Conservation (phyloP, 192 early-diverging fungal species). For the Backusella sp. region DNA sequence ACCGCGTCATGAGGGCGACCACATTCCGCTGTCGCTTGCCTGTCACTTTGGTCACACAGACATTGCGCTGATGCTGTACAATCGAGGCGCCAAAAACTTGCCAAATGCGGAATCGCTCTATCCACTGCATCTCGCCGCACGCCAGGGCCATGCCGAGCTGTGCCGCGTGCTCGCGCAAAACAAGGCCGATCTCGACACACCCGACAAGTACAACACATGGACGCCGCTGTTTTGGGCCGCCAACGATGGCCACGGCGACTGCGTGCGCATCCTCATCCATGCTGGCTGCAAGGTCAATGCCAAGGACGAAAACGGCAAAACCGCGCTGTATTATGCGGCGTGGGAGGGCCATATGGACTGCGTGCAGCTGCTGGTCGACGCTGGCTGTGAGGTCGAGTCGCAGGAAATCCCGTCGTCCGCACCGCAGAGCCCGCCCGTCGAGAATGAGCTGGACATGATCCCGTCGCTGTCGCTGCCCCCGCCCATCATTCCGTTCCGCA, state of each 20-base stretch:
- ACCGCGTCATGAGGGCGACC: conserved; percentile 52
- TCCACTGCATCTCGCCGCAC: conserved; percentile 85
- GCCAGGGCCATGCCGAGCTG: conserved; percentile 78
- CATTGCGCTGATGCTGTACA: conserved; percentile 80
- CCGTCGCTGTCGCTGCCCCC: conserved; percentile 94
- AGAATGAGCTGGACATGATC: conserved; percentile 84
- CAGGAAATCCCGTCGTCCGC: neutral
- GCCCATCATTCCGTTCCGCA: conserved; percentile 96
- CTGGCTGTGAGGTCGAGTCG: conserved; percentile 42
- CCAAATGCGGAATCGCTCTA: conserved; percentile 81
- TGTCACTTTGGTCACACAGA: conserved; percentile 90
- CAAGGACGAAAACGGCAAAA: conserved; percentile 82
- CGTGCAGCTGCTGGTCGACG: conserved; percentile 72
- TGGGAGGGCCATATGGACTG: conserved; percentile 88
- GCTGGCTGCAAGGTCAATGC: conserved; percentile 72
- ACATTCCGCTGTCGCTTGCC: conserved; percentile 82
- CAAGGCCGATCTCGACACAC: conserved; percentile 70
- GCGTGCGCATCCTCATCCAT: conserved; percentile 75
- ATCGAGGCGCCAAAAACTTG: conserved; percentile 69
- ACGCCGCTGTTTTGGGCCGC: conserved; percentile 96
- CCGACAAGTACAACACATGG: conserved; percentile 94
- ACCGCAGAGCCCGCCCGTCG: conserved; percentile 25
- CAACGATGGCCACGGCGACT: conserved; percentile 83
- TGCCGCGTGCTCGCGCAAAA: conserved; percentile 70
- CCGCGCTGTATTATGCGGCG: conserved; percentile 88